Conservation (phyloP, 139 green algal genomes). For the Spirogloea muscicola region DNA sequence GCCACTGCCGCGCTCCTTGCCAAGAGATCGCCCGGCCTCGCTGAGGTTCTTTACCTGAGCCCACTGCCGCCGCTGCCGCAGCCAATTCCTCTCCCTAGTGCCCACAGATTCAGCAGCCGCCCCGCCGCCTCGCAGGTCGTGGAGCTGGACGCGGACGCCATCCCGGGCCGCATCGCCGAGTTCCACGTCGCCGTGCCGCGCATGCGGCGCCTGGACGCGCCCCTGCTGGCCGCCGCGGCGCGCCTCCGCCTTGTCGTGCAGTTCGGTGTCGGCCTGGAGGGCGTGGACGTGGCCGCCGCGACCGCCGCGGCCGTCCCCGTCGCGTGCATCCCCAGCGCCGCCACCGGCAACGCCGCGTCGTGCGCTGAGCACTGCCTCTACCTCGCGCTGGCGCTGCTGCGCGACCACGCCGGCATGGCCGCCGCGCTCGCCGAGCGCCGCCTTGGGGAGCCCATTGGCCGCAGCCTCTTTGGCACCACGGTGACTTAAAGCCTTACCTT, state of each 20-base stretch:
- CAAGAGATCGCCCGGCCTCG: too few species aligned
- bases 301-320: slow-evolving; percentile 59
- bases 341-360: slow-evolving; percentile 61
- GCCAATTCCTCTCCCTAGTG: too few species aligned
- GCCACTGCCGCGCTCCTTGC: too few species aligned
- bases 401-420: slow-evolving; percentile 51
- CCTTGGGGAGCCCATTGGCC: slow-evolving; percentile 21
- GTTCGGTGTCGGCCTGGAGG: slow-evolving; percentile 66
- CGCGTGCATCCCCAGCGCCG: slow-evolving; percentile 57
- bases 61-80: too few species aligned
- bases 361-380: slow-evolving; percentile 70
- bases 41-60: too few species aligned
- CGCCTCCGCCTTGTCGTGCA: slow-evolving; percentile 62
- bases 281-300: slow-evolving; percentile 59
- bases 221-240: slow-evolving; percentile 38
- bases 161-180: too few species aligned
- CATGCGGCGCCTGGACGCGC: slow-evolving; percentile 50
- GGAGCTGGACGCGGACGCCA: too few species aligned
- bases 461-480: slow-evolving; percentile 21
- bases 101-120: too few species aligned
- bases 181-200: slow-evolving; percentile 59
- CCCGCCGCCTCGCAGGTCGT: too few species aligned
- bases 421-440: slow-evolving; percentile 48
- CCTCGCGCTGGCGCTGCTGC: slow-evolving; percentile 57
- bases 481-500: too few species aligned